Percentiles rank a stretch among this genome's conserved stretches.
Evolutionary conservation across 2,329 filamentous ascomycete genomes (phyloP).

Genomic region (Apiospora rasikravindrae): DNA sequence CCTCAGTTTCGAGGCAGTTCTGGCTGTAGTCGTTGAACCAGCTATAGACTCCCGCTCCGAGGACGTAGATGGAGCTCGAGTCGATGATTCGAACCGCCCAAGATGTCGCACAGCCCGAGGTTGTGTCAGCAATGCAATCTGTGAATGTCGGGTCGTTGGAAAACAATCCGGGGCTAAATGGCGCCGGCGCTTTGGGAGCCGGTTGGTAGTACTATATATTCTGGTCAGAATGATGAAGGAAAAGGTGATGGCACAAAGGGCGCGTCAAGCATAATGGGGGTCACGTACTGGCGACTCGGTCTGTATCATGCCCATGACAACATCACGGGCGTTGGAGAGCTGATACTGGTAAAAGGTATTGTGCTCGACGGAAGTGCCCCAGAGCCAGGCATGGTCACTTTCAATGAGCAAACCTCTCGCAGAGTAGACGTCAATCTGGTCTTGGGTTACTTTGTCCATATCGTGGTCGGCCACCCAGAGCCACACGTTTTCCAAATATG

Average conservation of each 20-base stretch:
- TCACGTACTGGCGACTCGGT: conserved; percentile 60
- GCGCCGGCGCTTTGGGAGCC: conserved; percentile 61
- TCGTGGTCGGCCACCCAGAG: too few species aligned
- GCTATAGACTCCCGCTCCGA: conserved; percentile 62
- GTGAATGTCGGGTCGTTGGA: conserved; percentile 58
- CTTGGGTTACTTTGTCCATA: background rate
- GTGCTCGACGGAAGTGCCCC: conserved; percentile 3
- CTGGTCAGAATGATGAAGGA: too few species aligned
- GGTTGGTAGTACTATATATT: conserved; percentile 56
- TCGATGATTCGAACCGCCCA: conserved; percentile 63
- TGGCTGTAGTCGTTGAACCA: conserved; percentile 64
- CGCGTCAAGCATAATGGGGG: too few species aligned
- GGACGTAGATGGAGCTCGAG: conserved; percentile 55
- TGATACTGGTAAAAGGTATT: conserved; percentile 52
- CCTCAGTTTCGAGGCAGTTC: conserved; percentile 54
- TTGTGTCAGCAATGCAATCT: conserved; percentile 43
- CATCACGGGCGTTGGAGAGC: conserved; percentile 56
- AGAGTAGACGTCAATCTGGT: conserved; percentile 6
- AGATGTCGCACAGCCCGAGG: conserved; percentile 53
- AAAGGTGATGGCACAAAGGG: too few species aligned
- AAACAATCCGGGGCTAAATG: conserved; percentile 49
- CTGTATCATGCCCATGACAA: conserved; percentile 68
- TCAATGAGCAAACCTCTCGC: background rate
- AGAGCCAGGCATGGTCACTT: background rate
- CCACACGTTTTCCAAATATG: too few species aligned